These are phyloP conservation scores for Ceratobasidium sp. DNA, from an alignment of 1,284 basidiomycete species.

Conservation along the genomic window DNA sequence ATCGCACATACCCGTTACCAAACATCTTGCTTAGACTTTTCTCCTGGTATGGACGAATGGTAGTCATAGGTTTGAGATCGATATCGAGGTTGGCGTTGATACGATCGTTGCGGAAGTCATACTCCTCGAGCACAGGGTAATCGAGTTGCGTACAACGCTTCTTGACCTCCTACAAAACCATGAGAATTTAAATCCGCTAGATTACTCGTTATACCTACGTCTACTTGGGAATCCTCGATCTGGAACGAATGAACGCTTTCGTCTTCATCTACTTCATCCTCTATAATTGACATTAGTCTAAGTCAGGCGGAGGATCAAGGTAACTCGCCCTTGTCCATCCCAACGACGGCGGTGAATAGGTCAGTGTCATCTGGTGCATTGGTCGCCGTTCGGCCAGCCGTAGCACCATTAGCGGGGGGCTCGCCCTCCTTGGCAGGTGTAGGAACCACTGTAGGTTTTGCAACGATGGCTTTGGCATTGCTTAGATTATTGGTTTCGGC, in stretches of 20 bases:
- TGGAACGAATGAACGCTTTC: slow-evolving; percentile 95
- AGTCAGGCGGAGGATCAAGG: neutral
- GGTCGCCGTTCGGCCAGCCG: slow-evolving; percentile 49
- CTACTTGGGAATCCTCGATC: slow-evolving; percentile 88
- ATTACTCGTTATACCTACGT: slow-evolving; percentile 58
- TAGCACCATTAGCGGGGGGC: slow-evolving; percentile 48
- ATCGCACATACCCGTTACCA: slow-evolving; percentile 78
- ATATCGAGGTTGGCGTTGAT: slow-evolving; percentile 94
- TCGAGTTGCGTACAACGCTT: slow-evolving; percentile 92
- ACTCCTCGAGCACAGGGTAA: slow-evolving; percentile 96
- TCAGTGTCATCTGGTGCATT: slow-evolving; percentile 64
- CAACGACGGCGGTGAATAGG: slow-evolving; percentile 88
- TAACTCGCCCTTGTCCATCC: slow-evolving; percentile 79
- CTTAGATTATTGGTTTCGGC: slow-evolving; percentile 19
- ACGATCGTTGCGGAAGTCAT: slow-evolving; percentile 95
- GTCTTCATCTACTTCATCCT: slow-evolving; percentile 94
- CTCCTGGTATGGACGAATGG: slow-evolving; percentile 96
- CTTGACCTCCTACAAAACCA: slow-evolving; percentile 73
- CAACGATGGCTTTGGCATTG: slow-evolving; percentile 43
- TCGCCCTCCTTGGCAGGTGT: slow-evolving; percentile 62
- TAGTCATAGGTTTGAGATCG: slow-evolving; percentile 93
- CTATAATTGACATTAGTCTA: slow-evolving; percentile 39
- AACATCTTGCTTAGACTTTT: slow-evolving; percentile 98
- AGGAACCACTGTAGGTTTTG: slow-evolving; percentile 30
- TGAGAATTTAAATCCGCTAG: neutral